These are phyloP conservation scores for Aulographum hederae DNA, from an alignment of 2,329 filamentous ascomycete genomes.

Conservation along the genomic window DNA sequence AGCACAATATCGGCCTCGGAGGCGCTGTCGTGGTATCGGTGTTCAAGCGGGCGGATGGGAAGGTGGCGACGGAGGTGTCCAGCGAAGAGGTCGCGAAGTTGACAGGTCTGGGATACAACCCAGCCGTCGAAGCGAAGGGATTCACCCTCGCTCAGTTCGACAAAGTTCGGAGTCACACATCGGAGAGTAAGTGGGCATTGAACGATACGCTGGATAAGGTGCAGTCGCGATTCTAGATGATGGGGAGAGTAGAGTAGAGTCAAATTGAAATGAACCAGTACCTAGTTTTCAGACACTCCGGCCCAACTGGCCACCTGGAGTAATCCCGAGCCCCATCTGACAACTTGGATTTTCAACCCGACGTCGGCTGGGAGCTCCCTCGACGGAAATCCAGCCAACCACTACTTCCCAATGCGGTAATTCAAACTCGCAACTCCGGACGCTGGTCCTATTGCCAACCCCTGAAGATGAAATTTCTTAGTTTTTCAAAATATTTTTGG, in stretches of 20 bases:
- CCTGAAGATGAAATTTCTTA: too few species aligned
- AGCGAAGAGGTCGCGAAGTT: slow-evolving; percentile 2
- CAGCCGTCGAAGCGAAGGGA: slow-evolving; percentile 3
- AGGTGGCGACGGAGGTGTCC: background rate
- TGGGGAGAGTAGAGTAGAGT: background rate
- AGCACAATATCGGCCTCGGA: slow-evolving; percentile 14
- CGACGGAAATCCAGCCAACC: too few species aligned
- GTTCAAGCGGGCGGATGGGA: slow-evolving; percentile 10
- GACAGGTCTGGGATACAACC: slow-evolving; percentile 4
- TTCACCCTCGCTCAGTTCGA: slow-evolving; percentile 3
- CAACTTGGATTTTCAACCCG: too few species aligned
- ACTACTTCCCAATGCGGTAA: too few species aligned
- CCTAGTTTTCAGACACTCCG: too few species aligned
- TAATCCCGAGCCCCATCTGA: too few species aligned
- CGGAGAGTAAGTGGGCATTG: background rate
- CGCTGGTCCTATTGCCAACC: too few species aligned
- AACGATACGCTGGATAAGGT: slow-evolving; percentile 1
- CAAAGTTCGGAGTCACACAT: slow-evolving; percentile 2
- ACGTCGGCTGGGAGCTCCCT: too few species aligned
- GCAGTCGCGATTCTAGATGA: slow-evolving; percentile 1
- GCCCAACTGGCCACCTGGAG: too few species aligned
- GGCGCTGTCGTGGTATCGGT: slow-evolving; percentile 12
- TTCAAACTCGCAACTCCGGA: too few species aligned
- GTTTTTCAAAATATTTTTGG: too few species aligned
- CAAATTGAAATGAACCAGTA: background rate